Base-by-base conservation (phyloP, 2,329 filamentous ascomycete genomes). In the Herpotrichia juniperi region DNA sequence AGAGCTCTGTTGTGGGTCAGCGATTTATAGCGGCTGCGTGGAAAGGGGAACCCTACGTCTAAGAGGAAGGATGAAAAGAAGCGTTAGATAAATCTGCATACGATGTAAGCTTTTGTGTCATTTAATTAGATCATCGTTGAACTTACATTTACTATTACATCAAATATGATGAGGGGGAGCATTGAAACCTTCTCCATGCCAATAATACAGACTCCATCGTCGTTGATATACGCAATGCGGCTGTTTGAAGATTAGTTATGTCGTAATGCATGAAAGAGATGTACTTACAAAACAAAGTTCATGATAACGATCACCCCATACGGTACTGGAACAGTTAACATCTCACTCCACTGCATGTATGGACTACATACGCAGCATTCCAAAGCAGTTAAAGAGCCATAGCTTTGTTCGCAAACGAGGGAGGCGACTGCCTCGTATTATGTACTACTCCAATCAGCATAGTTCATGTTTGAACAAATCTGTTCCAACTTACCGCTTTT, bases 61-160 rank as follows among this genome's bases (percentile, higher is more conserved):
- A 1, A 88, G 64, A 2, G 84, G 84, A n/a, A 83, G 74, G 2
- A 88, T 71, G 64, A 88, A 87, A n/a, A 87, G 73, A 3, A 81
- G 74, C 1, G 84, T 88, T 1, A 88, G 74, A 57, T 87, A 87
- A 17, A 86, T 56, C 77, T 79, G 14, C 3, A 16, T 16, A n/a
- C 5, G 10, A 10, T 24, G 37, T 11, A 16, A 31, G n/a, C 12
- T 25, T 24, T 10, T 17, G 6, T 22, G 26, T n/a, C 12, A 32
- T 22, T n/a, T n/a, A 31, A 22, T 6, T 19, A 9, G 14, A 24
- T 10, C 7, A 9, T 42, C 14, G 12, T 14, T 17, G 35, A 3
- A 50, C 67, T 47, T 60, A 79, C 79, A 60, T 87, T 87, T 48
- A 86, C 80, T 1, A 85, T 57, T 11, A 84, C 73, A 56, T 88